Conservation (phyloP, 495 filamentous ascomycete genomes). For the Rhypophila decipiens region DNA sequence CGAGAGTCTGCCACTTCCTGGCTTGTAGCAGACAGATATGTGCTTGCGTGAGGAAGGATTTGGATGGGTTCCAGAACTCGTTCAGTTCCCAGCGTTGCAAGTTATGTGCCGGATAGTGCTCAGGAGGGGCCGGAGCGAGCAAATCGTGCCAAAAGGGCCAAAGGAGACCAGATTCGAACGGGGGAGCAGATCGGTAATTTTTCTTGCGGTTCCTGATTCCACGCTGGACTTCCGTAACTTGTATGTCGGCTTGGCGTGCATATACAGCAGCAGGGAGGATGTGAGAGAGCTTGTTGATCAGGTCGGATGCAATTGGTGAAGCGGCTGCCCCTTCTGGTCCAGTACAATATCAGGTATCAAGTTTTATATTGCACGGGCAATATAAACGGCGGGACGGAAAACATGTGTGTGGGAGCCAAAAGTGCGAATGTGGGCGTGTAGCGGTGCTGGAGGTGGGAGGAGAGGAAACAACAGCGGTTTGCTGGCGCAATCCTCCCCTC, state of each 20-base stretch:
- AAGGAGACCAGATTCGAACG: slow-evolving; percentile 30
- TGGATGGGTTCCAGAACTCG: background rate
- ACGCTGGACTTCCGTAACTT: slow-evolving; percentile 20
- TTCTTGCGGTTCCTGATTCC: slow-evolving; percentile 27
- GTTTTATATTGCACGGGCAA: slow-evolving; percentile 32
- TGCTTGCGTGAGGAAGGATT: too few relatives aligned
- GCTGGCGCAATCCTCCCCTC: slow-evolving; percentile 19
- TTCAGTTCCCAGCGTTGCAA: slow-evolving; percentile 14
- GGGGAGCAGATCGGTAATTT: slow-evolving; percentile 27
- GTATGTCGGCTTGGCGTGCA: slow-evolving; percentile 31
- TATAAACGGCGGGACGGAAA: slow-evolving; percentile 36
- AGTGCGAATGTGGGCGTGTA: slow-evolving; percentile 7
- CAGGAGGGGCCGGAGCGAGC: slow-evolving; percentile 25
- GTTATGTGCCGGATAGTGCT: slow-evolving; percentile 33
- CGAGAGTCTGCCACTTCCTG: too few relatives aligned
- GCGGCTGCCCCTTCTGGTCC: slow-evolving; percentile 17
- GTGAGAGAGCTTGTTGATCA: slow-evolving; percentile 24
- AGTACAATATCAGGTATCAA: slow-evolving; percentile 33
- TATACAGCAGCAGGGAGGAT: slow-evolving; percentile 23
- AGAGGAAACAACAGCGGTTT: slow-evolving; percentile 14
- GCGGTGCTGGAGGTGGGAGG: slow-evolving; percentile 12
- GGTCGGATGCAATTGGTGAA: slow-evolving; percentile 26
- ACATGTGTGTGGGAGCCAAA: slow-evolving; percentile 14
- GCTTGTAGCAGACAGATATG: too few relatives aligned
- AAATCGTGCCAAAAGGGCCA: slow-evolving; percentile 27